phyloP scores from a whole-genome alignment of 495 filamentous ascomycete genomes.

The Letharia columbiana region DNA sequence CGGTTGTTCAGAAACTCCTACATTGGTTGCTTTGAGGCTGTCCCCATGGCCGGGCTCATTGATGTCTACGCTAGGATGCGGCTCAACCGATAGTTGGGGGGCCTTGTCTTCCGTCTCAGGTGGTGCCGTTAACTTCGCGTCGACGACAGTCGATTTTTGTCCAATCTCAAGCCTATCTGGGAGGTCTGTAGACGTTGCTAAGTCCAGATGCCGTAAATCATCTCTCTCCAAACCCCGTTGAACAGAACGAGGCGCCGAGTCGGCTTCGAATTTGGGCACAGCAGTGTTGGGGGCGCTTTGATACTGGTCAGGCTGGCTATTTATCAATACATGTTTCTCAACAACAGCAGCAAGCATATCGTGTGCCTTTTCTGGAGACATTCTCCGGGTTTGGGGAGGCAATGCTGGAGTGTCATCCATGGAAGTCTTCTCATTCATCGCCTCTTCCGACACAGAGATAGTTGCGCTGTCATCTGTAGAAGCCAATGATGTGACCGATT shows the following conservation, averaged over 20 bases:
- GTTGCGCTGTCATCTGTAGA: constrained; percentile 49
- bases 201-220: constrained; percentile 60
- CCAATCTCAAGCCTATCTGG: neutral
- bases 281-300: constrained; percentile 20
- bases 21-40: neutral
- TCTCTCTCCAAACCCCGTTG: constrained; percentile 29
- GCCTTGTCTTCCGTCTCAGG: neutral
- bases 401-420: constrained; percentile 29
- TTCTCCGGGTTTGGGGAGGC: constrained; percentile 36
- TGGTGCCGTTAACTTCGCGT: neutral
- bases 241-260: neutral
- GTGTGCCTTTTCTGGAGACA: constrained; percentile 59
- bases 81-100: neutral
- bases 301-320: constrained; percentile 27
- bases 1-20: neutral
- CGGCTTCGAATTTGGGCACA: constrained; percentile 3
- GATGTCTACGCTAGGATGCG: neutral
- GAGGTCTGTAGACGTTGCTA: constrained; percentile 47
- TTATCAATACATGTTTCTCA: constrained; percentile 48
- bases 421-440: constrained; percentile 38
- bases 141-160: neutral
- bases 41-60: neutral
- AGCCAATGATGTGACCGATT: constrained; percentile 59
- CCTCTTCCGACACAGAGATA: constrained; percentile 36
- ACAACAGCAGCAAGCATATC: constrained; percentile 62